Evolutionary conservation across 129 eudicot genomes (phyloP).

Genomic region (Artemisia annua): DNA sequence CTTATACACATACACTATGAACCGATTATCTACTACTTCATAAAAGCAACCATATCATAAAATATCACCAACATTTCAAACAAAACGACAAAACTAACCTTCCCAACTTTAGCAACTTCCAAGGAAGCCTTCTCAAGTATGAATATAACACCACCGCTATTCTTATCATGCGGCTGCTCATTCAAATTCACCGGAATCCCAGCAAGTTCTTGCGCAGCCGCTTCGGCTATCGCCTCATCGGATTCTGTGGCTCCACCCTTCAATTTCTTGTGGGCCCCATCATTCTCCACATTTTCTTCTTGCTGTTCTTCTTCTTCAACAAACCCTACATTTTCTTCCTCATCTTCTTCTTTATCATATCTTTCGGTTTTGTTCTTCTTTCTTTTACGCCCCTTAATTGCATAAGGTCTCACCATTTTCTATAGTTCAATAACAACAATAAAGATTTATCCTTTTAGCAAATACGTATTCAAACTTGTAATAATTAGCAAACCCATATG

Average conservation of each 20-base stretch:
- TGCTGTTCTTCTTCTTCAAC: conserved; percentile 27
- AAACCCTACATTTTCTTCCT: conserved; percentile 33
- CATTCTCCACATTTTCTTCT: conserved; percentile 9
- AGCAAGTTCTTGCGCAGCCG: conserved; percentile 46
- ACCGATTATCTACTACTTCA: too few species aligned
- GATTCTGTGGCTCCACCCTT: conserved; percentile 18
- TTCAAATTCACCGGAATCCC: conserved; percentile 65
- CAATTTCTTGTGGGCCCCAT: conserved; percentile 31
- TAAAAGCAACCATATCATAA: too few species aligned
- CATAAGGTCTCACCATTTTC: conserved; percentile 65
- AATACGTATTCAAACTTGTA: too few species aligned
- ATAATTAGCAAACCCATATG: too few species aligned
- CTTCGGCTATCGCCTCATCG: conserved; percentile 51
- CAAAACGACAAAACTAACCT: conserved; percentile 44
- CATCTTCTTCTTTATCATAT: conserved; percentile 48
- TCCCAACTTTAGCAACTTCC: conserved; percentile 96
- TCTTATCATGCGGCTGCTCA: conserved; percentile 40
- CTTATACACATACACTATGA: too few species aligned
- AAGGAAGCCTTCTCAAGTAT: conserved; percentile 85
- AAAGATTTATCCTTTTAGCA: too few species aligned
- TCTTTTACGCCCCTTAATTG: conserved; percentile 71
- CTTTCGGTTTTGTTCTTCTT: conserved; percentile 55
- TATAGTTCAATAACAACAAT: background rate
- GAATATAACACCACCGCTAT: conserved; percentile 62
- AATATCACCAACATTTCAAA: background rate